These are phyloP conservation scores for Candida ponderosae DNA, from an alignment of 805 yeast genomes.

Conservation along the genomic window DNA sequence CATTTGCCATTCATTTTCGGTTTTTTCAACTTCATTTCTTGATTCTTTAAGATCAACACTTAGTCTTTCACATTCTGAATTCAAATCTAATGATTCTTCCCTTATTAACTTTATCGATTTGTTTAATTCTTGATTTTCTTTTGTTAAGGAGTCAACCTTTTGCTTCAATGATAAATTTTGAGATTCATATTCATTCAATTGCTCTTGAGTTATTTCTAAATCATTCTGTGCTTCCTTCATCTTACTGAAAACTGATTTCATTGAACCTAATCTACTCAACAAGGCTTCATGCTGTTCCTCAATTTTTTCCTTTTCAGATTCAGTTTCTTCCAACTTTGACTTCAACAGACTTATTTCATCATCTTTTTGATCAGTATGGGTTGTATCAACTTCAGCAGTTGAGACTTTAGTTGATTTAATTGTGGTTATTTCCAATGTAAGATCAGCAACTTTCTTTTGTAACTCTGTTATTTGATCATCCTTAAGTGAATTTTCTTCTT, in stretches of 20 bases:
- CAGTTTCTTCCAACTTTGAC: conserved; percentile 25
- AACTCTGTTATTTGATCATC: conserved; percentile 3
- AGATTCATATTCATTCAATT: conserved; percentile 38
- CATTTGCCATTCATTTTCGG: conserved; percentile 9
- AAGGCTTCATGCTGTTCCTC: conserved; percentile 56
- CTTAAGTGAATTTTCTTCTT: conserved; percentile 2
- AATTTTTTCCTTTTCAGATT: conserved; percentile 47
- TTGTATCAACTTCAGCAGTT: background rate
- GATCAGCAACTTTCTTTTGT: conserved; percentile 5
- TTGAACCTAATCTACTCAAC: conserved; percentile 55
- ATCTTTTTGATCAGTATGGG: background rate
- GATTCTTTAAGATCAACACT: conserved; percentile 29
- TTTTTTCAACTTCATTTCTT: conserved; percentile 24
- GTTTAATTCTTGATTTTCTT: conserved; percentile 25
- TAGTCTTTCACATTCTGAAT: conserved; percentile 46
- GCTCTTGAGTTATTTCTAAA: conserved; percentile 46
- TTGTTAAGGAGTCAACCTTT: conserved; percentile 23
- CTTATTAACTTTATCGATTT: conserved; percentile 27
- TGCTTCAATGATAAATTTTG: conserved; percentile 28
- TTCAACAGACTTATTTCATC: conserved; percentile 14
- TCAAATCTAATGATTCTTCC: conserved; percentile 36
- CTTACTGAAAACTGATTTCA: conserved; percentile 65
- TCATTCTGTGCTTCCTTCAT: conserved; percentile 67
- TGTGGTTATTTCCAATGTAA: conserved; percentile 6
- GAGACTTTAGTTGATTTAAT: conserved; percentile 2